These are phyloP conservation scores for Vitis riparia DNA, from an alignment of 164 flowering plant genomes.

Conservation along the genomic window DNA sequence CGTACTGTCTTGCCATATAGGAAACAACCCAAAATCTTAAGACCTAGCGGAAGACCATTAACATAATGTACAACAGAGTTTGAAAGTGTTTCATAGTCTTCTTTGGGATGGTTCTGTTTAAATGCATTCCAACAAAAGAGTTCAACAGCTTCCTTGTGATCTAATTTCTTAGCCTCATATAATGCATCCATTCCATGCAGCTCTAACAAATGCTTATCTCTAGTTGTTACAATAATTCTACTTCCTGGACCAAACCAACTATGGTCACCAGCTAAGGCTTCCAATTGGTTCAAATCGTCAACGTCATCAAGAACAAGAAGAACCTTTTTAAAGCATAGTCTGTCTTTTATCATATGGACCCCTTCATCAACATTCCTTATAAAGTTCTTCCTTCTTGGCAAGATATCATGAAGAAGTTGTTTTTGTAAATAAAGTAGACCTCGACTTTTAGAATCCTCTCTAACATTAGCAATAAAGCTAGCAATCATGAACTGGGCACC, in stretches of 20 bases:
- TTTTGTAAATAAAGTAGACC: too few species aligned
- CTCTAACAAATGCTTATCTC: conserved; percentile 1
- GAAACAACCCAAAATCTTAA: too few species aligned
- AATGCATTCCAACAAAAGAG: background rate
- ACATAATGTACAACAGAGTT: too few species aligned
- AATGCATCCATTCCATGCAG: background rate
- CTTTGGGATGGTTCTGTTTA: too few species aligned
- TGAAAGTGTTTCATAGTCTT: too few species aligned
- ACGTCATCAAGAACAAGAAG: conserved; percentile 29
- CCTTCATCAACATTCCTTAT: conserved; percentile 1
- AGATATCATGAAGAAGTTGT: too few species aligned
- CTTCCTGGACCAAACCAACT: conserved; percentile 20
- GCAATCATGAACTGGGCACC: background rate
- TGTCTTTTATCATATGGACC: background rate
- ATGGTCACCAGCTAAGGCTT: conserved; percentile 9
- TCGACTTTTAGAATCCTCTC: conserved; percentile 7
- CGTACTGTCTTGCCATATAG: too few species aligned
- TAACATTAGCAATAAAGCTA: conserved; percentile 14
- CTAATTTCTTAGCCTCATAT: background rate
- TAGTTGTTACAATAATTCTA: background rate
- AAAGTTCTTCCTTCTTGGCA: too few species aligned
- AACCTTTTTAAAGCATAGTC: background rate
- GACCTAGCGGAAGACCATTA: too few species aligned
- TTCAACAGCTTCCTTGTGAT: background rate
- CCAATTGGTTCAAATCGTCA: conserved; percentile 11